Evolutionary conservation across 345 rosid genomes (phyloP).

Genomic region (Euphorbia pulcherrima): DNA sequence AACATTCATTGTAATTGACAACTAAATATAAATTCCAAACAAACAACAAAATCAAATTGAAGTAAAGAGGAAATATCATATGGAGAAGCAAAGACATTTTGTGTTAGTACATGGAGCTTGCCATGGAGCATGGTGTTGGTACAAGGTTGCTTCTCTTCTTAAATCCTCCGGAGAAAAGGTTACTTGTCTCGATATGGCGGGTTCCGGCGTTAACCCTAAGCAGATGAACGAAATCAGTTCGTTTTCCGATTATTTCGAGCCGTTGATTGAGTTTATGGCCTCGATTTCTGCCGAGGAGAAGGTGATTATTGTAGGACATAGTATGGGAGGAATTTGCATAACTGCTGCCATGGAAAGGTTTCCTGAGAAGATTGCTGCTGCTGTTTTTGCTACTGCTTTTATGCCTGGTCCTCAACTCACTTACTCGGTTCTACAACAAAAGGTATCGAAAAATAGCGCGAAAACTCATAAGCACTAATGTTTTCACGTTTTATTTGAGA

Average conservation of each 20-base stretch:
- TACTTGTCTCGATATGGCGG: slow-evolving; percentile 34
- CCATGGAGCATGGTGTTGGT: slow-evolving; percentile 44
- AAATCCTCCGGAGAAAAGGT: slow-evolving; percentile 26
- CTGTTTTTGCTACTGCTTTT: slow-evolving; percentile 28
- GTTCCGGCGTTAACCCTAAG: slow-evolving; percentile 28
- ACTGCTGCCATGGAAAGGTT: slow-evolving; percentile 44
- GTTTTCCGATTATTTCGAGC: slow-evolving; percentile 29
- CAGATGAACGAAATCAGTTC: slow-evolving; percentile 23
- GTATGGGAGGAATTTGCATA: slow-evolving; percentile 30
- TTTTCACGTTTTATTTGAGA: too few relatives aligned
- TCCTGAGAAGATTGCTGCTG: slow-evolving; percentile 35
- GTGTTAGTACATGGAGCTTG: slow-evolving; percentile 29
- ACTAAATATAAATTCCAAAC: not conserved
- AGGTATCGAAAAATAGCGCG: too few relatives aligned
- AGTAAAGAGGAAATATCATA: not conserved
- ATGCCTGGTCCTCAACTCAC: slow-evolving; percentile 38
- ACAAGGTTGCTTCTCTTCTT: slow-evolving; percentile 25
- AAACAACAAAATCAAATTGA: not conserved
- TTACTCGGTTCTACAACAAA: slow-evolving; percentile 14
- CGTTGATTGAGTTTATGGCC: slow-evolving; percentile 32
- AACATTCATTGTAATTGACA: not conserved
- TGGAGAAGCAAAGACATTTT: slow-evolving; percentile 17
- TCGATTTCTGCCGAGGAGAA: slow-evolving; percentile 28
- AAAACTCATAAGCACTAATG: too few relatives aligned
- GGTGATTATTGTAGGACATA: slow-evolving; percentile 42